Percentiles rank a stretch among this genome's conserved stretches.
These are phyloP conservation scores for Grosmannia penicillata DNA, from an alignment of 2,329 filamentous ascomycete species.

Conservation along the genomic window DNA sequence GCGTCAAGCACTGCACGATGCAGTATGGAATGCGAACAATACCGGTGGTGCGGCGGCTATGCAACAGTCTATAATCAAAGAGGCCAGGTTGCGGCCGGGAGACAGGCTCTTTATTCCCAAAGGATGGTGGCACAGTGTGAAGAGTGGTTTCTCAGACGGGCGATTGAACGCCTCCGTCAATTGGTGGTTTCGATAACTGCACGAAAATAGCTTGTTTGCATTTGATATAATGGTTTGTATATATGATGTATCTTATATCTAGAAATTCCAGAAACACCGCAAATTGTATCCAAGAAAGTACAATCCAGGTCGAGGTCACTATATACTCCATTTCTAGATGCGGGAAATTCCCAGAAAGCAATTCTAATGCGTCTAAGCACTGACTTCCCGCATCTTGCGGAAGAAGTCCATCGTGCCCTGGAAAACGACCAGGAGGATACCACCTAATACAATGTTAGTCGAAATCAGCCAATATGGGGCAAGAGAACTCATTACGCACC, in stretches of 20 bases:
- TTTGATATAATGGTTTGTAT: background rate
- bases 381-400: conserved; percentile 39
- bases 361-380: conserved; percentile 1
- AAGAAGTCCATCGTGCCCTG: conserved; percentile 91
- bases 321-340: no score
- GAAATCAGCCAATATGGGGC: background rate
- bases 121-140: conserved; percentile 80
- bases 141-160: conserved; percentile 35
- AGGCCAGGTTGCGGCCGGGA: conserved; percentile 45
- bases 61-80: conserved; percentile 21
- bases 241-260: background rate
- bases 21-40: conserved; percentile 52
- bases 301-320: background rate
- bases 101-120: conserved; percentile 67
- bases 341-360: background rate
- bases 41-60: no score
- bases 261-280: background rate
- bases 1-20: conserved; percentile 47
- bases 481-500: conserved; percentile 12
- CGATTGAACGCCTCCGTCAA: conserved; percentile 38
- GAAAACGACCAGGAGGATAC: conserved; percentile 70
- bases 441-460: conserved; percentile 26
- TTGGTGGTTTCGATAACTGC: conserved; percentile 63
- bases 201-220: background rate
- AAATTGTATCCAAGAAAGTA: conserved; percentile 1